Conservation (phyloP, 805 yeast species). For the Saccharomycopsis oosterbeekiorum region DNA sequence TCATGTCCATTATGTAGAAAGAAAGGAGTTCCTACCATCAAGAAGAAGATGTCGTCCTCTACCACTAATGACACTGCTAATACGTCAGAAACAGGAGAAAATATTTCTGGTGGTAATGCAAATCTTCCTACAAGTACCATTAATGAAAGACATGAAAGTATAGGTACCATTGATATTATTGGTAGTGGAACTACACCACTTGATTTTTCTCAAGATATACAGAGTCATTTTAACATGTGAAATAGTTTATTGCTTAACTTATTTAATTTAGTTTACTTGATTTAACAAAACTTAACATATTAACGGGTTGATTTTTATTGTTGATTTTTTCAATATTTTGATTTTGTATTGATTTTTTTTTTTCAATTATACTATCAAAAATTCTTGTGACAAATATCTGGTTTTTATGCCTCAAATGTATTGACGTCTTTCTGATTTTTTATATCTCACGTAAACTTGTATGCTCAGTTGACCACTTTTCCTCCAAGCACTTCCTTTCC, state of each 20-base stretch:
- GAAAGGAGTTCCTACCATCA: constrained; percentile 28
- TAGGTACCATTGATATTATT: neutral
- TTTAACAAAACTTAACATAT: no score
- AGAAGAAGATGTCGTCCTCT: constrained; percentile 3
- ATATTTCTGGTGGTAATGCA: neutral
- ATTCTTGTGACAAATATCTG: no score
- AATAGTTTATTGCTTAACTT: neutral
- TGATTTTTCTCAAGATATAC: neutral
- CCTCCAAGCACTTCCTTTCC: constrained; percentile 79
- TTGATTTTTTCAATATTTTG: neutral
- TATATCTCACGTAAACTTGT: no score
- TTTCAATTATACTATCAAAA: no score
- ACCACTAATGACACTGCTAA: neutral
- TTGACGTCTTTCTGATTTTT: no score
- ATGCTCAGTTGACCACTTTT: constrained; percentile 21
- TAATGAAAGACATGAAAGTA: neutral
- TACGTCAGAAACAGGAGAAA: neutral
- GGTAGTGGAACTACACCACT: neutral
- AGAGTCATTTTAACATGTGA: neutral
- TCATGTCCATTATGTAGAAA: constrained; percentile 50
- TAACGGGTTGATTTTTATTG: neutral
- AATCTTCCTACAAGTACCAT: neutral
- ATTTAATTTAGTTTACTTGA: neutral
- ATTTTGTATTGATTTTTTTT: neutral
- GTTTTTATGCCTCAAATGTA: no score